Evolutionary conservation across 1,284 basidiomycete genomes (phyloP).

Genomic region (Ganoderma lingzhi): DNA sequence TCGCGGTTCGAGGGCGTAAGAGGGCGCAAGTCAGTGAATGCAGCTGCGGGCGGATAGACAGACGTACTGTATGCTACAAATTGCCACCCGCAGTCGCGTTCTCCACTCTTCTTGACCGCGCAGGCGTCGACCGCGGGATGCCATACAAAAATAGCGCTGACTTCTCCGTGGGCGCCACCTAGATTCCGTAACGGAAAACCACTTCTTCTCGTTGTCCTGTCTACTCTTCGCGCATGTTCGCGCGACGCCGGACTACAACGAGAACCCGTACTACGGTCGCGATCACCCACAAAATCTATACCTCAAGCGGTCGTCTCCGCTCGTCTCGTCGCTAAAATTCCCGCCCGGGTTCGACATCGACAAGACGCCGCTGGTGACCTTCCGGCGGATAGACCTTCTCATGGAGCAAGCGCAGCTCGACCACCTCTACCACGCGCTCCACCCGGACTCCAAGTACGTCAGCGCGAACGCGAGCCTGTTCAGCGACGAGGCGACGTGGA

Average conservation of each 20-base stretch:
- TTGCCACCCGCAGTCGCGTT: background rate
- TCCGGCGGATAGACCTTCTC: slow-evolving; percentile 69
- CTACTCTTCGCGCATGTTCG: slow-evolving; percentile 69
- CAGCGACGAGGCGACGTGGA: slow-evolving; percentile 62
- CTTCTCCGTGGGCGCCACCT: background rate
- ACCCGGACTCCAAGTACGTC: slow-evolving; percentile 28
- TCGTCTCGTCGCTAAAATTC: slow-evolving; percentile 50
- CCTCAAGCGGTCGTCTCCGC: slow-evolving; percentile 60
- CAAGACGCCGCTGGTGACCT: slow-evolving; percentile 66
- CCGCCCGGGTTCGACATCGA: slow-evolving; percentile 62
- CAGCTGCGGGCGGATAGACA: too few relatives aligned
- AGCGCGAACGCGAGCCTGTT: slow-evolving; percentile 48
- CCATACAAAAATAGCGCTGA: background rate
- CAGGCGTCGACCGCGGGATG: background rate
- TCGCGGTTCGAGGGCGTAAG: background rate
- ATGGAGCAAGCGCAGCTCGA: slow-evolving; percentile 58
- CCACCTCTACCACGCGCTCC: slow-evolving; percentile 48
- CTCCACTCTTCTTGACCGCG: background rate
- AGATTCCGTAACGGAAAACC: slow-evolving; percentile 75
- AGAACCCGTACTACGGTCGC: slow-evolving; percentile 62
- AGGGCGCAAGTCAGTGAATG: background rate
- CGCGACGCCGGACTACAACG: slow-evolving; percentile 66
- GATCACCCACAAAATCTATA: slow-evolving; percentile 70
- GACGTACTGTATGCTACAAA: too few relatives aligned
- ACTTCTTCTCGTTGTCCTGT: slow-evolving; percentile 77